Percentiles rank a stretch among this genome's conserved stretches.
These are phyloP conservation scores for Casuarina equisetifolia DNA, from an alignment of 306 rosid genomes.

Conservation along the genomic window DNA sequence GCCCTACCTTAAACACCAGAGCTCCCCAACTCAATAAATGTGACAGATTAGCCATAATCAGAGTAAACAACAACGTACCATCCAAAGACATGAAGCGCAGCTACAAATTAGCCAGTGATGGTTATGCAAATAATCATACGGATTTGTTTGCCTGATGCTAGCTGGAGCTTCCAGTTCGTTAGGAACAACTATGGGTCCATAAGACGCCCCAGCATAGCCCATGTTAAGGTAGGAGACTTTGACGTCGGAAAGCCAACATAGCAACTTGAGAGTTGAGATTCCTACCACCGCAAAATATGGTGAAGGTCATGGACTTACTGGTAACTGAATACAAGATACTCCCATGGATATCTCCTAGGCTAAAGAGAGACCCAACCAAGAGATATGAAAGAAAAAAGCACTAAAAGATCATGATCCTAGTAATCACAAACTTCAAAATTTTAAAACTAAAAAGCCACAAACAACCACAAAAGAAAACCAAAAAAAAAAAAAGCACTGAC, in stretches of 20 bases:
- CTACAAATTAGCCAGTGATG: not conserved
- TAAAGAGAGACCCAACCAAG: conserved; percentile 20
- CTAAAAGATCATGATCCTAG: conserved; percentile 6
- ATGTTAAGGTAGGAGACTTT: not conserved
- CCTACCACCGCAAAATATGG: conserved; percentile 19
- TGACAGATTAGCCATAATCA: not conserved
- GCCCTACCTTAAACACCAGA: not conserved
- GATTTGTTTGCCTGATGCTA: not conserved
- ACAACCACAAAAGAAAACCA: not conserved
- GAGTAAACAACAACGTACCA: not conserved
- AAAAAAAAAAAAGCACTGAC: no score
- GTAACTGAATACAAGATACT: not conserved
- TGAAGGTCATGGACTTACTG: conserved; percentile 8
- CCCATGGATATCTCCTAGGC: conserved; percentile 13
- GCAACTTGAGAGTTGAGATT: conserved; percentile 1
- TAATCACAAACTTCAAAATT: not conserved
- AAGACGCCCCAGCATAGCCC: conserved; percentile 16
- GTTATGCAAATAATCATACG: not conserved
- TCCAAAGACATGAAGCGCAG: not conserved
- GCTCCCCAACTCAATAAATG: not conserved
- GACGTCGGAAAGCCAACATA: conserved; percentile 9
- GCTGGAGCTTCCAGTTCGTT: not conserved
- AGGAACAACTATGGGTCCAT: conserved; percentile 7
- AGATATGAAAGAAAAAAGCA: conserved; percentile 5
- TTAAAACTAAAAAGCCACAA: not conserved